Conservation (phyloP, 2,329 filamentous ascomycete genomes). For the Claviceps sorghi region DNA sequence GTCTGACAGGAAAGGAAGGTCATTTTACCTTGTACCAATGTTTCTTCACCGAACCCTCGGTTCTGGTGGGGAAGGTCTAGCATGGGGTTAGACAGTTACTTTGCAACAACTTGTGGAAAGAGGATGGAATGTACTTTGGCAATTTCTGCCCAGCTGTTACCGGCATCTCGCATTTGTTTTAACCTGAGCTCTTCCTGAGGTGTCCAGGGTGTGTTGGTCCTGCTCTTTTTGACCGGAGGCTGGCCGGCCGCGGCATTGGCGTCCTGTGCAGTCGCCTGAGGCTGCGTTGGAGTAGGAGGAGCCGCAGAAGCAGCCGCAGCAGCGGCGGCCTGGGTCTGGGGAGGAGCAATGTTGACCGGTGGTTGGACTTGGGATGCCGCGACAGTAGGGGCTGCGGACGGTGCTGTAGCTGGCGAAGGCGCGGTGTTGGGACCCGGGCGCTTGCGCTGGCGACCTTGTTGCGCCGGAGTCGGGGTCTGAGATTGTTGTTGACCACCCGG, state of each 20-base stretch:
- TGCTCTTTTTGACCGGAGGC: constrained; percentile 68
- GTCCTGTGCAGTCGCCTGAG: constrained; percentile 18
- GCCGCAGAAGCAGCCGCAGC: neutral
- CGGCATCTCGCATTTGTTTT: constrained; percentile 86
- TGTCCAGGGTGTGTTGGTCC: constrained; percentile 98
- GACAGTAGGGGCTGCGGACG: constrained; percentile 18
- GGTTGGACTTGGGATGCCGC: constrained; percentile 20
- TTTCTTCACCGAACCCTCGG: constrained; percentile 97
- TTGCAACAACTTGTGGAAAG: neutral
- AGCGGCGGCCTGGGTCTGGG: constrained; percentile 12
- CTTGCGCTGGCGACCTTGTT: constrained; percentile 26
- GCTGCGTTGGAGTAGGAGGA: constrained; percentile 12
- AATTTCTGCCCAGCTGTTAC: constrained; percentile 94
- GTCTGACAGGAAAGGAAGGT: neutral
- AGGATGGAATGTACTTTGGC: constrained; percentile 64
- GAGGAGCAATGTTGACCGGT: constrained; percentile 16
- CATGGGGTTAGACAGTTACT: neutral
- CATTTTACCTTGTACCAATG: constrained; percentile 89
- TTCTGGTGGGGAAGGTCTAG: constrained; percentile 79
- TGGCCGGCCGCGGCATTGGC: constrained; percentile 14
- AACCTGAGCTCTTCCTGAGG: constrained; percentile 82
- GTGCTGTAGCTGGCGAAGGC: constrained; percentile 22
- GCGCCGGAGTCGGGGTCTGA: constrained; percentile 24
- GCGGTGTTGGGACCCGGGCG: constrained; percentile 25
- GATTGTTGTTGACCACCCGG: constrained; percentile 20